Conservation (phyloP, 169 alveolate species). For the Fabrea salina region DNA sequence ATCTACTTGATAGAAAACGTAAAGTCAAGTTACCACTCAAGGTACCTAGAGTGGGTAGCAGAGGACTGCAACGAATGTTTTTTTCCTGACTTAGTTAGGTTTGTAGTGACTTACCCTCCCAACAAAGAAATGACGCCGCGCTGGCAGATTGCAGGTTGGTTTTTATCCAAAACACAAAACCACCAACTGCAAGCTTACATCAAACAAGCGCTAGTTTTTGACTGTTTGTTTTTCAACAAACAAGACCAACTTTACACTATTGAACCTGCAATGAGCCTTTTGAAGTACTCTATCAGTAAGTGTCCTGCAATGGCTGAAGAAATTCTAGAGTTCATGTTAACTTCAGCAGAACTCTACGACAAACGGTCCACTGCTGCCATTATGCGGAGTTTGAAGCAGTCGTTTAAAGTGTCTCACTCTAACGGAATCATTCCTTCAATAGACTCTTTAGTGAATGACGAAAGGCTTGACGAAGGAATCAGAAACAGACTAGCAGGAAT, state of each 20-base stretch:
- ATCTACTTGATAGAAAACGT: background rate
- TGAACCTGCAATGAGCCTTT: background rate
- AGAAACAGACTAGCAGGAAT: background rate
- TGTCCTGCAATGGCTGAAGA: background rate
- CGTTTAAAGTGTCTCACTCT: background rate
- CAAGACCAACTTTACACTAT: background rate
- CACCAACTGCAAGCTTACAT: constrained; percentile 16
- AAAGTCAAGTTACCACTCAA: background rate
- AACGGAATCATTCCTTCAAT: background rate
- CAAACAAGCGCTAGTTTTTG: constrained; percentile 26
- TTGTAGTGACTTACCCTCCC: background rate
- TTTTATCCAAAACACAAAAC: background rate
- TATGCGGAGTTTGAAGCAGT: constrained; percentile 15
- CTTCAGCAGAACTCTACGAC: constrained; percentile 21
- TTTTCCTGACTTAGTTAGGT: constrained; percentile 5
- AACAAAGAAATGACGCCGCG: background rate
- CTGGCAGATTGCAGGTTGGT: constrained; percentile 11
- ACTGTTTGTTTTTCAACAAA: constrained; percentile 4
- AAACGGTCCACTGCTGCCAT: background rate
- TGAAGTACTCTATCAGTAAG: background rate
- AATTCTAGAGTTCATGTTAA: background rate
- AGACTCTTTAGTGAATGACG: constrained; percentile 1
- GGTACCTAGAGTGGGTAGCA: background rate
- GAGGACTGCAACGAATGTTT: constrained; percentile 1
- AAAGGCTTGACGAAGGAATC: background rate